Base-by-base conservation (phyloP, 108 stramenopile species). In the Halocafeteria seosinensis region DNA sequence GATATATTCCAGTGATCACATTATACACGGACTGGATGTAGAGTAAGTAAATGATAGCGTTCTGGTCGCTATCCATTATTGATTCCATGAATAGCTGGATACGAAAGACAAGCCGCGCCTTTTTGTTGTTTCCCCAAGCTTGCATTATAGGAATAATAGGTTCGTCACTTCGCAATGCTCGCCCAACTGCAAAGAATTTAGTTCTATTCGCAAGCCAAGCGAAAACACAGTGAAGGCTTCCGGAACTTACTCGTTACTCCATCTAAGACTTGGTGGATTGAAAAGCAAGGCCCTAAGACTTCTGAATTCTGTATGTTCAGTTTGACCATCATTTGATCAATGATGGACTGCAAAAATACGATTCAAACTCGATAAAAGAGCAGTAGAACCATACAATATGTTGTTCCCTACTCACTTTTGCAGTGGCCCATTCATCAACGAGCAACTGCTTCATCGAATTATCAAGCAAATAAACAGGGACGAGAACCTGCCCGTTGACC, bases 391-490 rank as follows among this genome's bases (percentile, higher is more conserved):
- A n/a, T n/a, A 21, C 17, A n/a, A 17, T 17, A 21, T 17, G 17
- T 47, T 47, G 42, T n/a, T n/a, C 17, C 42, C 17, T n/a, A n/a
- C 42, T 47, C 42, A 47, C 42, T n/a, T 47, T 47, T 17, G 42
- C 42, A 47, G 42, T 47, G 42, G 42, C 42, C 42, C 42, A 47
- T 17, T 47, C 42, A 4, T 64, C 64, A 1, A 50, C 13, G 25
- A 64, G 64, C 3, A 64, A 37, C 50, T 12, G 4, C 50, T 17
- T 50, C 26, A 36, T 6, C 28, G 64, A 64, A 53, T 64, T 64
- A 34, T 64, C 64, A 24, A 64, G 50, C 28, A 64, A 25, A 27
- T 35, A 64, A 11, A 64, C 64, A 5, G 3, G 50, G 8, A 64
- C 50, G 3, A 62, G 34, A 59, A n/a, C 5, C 57, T 59, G 21